phyloP scores from a whole-genome alignment of 371 early-diverging fungal genomes.

The Lichtheimia hyalospora region DNA sequence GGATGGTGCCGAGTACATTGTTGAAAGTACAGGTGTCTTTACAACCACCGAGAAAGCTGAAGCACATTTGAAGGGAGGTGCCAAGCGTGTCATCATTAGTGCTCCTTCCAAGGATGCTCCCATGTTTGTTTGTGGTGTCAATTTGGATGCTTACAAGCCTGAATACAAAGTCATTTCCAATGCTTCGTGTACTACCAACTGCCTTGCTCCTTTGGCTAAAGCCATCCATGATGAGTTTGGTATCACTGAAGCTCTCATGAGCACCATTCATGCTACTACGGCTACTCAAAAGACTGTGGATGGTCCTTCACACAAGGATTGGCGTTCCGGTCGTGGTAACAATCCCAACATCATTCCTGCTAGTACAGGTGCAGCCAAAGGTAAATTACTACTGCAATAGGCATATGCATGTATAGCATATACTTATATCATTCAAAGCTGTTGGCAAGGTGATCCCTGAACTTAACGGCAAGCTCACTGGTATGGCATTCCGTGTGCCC shows the following conservation, averaged over 20 bases:
- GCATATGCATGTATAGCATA: conserved; percentile 57
- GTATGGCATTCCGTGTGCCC: conserved; percentile 99
- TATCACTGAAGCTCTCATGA: conserved; percentile 89
- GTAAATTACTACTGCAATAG: conserved; percentile 1
- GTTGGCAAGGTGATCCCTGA: conserved; percentile 98
- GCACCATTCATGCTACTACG: conserved; percentile 98
- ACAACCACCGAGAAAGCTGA: conserved; percentile 88
- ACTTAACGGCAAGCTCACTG: conserved; percentile 97
- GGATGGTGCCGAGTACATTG: conserved; percentile 82
- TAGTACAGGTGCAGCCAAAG: conserved; percentile 99
- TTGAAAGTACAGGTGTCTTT: conserved; percentile 81
- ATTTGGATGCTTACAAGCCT: conserved; percentile 88
- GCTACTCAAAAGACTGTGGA: conserved; percentile 99
- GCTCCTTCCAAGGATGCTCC: conserved; percentile 95
- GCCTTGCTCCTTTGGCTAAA: conserved; percentile 99
- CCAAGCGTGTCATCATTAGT: conserved; percentile 98
- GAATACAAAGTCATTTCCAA: conserved; percentile 92
- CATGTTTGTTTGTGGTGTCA: conserved; percentile 94
- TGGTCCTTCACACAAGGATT: conserved; percentile 97
- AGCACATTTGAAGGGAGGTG: conserved; percentile 87
- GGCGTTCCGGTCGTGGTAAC: conserved; percentile 96
- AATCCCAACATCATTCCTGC: conserved; percentile 99
- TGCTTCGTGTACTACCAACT: conserved; percentile 99
- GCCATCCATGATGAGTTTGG: conserved; percentile 95
- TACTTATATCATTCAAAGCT: conserved; percentile 44